Conservation (phyloP, 257 asterid genomes). For the Penstemon barbatus region DNA sequence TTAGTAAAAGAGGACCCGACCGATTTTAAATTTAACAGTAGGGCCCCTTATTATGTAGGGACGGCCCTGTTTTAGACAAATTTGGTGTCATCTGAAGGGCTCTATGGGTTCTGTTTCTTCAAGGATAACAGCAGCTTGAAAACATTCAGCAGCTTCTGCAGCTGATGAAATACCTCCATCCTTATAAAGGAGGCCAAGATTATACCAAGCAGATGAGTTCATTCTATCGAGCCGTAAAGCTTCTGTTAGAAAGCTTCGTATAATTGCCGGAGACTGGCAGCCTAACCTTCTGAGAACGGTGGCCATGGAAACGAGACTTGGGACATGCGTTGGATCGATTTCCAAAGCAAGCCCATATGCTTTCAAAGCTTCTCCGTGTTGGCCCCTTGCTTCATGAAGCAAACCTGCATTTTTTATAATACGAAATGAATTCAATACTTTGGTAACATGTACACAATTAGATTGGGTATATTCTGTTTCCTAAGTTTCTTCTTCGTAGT, state of each 20-base stretch:
- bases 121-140: constrained; percentile 65
- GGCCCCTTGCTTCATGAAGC: constrained; percentile 71
- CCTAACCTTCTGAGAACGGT: constrained; percentile 50
- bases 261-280: constrained; percentile 44
- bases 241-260: constrained; percentile 67
- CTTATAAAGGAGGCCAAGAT: constrained; percentile 73
- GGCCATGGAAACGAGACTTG: constrained; percentile 73
- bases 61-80: not conserved
- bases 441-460: not conserved
- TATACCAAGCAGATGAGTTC: constrained; percentile 70
- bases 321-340: constrained; percentile 64
- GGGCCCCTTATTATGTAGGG: too few species aligned
- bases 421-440: constrained; percentile 1
- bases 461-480: not conserved
- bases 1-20: too few species aligned
- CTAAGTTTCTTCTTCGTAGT: not conserved
- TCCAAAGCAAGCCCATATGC: constrained; percentile 62
- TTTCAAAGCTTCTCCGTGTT: constrained; percentile 56
- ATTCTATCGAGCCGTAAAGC: constrained; percentile 70
- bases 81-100: constrained; percentile 60
- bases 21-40: too few species aligned
- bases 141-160: constrained; percentile 76
- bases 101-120: constrained; percentile 80
- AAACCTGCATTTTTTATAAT: constrained; percentile 50
- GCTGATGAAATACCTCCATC: constrained; percentile 55